A percentile compares a stretch with the other conserved stretches of the same genome.
These are phyloP conservation scores for Trifolium fragiferum DNA, from an alignment of 306 rosid genomes.

Conservation along the genomic window DNA sequence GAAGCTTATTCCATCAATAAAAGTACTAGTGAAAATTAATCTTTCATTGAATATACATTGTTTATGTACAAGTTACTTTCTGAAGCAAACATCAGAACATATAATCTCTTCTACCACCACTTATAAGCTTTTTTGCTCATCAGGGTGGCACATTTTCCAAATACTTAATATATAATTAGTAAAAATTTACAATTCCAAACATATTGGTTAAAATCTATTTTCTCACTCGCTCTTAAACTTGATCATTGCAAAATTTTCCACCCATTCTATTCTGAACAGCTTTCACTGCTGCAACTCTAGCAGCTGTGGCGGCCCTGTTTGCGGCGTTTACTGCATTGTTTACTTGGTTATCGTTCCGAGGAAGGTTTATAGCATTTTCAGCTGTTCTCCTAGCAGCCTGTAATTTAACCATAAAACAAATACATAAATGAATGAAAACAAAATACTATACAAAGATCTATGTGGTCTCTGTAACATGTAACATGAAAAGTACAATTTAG, in stretches of 20 bases:
- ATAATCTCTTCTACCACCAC: conserved; percentile 66
- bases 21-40: conserved; percentile 46
- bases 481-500: not conserved
- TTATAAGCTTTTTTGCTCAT: conserved; percentile 58
- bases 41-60: conserved; percentile 41
- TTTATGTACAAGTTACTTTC: conserved; percentile 70
- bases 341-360: conserved; percentile 73
- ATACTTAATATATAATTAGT: conserved; percentile 41
- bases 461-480: not conserved
- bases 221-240: conserved; percentile 44
- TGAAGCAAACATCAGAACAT: conserved; percentile 45
- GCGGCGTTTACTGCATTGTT: conserved; percentile 84
- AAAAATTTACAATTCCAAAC: conserved; percentile 62
- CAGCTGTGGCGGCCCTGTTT: conserved; percentile 88
- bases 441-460: not conserved
- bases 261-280: conserved; percentile 95
- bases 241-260: conserved; percentile 79
- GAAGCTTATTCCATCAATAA: conserved; percentile 1
- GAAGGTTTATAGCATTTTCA: conserved; percentile 67
- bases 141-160: conserved; percentile 60
- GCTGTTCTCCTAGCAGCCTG: conserved; percentile 91
- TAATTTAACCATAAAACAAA: conserved; percentile 23
- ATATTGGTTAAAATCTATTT: conserved; percentile 39
- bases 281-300: conserved; percentile 97
- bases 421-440: conserved; percentile 9